Conservation (phyloP, 768 basidiomycete species). For the Lentinula raphanica region DNA sequence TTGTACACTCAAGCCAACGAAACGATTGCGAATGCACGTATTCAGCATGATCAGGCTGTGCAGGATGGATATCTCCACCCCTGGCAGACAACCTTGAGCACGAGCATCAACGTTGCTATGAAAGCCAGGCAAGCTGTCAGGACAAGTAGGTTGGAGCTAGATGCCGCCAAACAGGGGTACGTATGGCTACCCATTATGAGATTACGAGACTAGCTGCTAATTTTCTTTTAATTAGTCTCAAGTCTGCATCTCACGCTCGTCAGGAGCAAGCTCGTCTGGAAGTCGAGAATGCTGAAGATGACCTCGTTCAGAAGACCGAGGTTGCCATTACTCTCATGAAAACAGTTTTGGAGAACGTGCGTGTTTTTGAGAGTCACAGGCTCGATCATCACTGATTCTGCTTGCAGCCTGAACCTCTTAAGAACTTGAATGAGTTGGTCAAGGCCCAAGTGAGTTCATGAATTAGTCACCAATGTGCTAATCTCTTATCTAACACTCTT, state of each 20-base stretch:
- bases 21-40: slow-evolving; percentile 55
- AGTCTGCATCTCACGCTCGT: slow-evolving; percentile 65
- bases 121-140: slow-evolving; percentile 85
- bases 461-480: background rate
- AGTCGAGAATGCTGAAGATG: slow-evolving; percentile 91
- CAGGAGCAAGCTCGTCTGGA: slow-evolving; percentile 92
- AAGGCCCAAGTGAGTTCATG: slow-evolving; percentile 68
- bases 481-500: background rate
- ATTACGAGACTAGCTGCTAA: background rate
- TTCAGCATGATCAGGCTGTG: slow-evolving; percentile 76
- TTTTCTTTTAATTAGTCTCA: slow-evolving; percentile 51
- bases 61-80: slow-evolving; percentile 64
- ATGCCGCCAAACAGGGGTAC: slow-evolving; percentile 84
- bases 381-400: background rate
- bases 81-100: slow-evolving; percentile 84
- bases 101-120: slow-evolving; percentile 83
- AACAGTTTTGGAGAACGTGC: slow-evolving; percentile 94
- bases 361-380: slow-evolving; percentile 23
- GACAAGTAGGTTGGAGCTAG: slow-evolving; percentile 78
- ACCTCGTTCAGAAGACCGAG: slow-evolving; percentile 96
- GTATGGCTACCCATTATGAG: slow-evolving; percentile 20
- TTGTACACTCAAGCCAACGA: slow-evolving; percentile 82
- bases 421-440: slow-evolving; percentile 86
- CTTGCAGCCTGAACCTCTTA: slow-evolving; percentile 85
- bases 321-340: slow-evolving; percentile 96